Base-by-base conservation (phyloP, 2,329 filamentous ascomycete genomes). In the Microsporum canis region DNA sequence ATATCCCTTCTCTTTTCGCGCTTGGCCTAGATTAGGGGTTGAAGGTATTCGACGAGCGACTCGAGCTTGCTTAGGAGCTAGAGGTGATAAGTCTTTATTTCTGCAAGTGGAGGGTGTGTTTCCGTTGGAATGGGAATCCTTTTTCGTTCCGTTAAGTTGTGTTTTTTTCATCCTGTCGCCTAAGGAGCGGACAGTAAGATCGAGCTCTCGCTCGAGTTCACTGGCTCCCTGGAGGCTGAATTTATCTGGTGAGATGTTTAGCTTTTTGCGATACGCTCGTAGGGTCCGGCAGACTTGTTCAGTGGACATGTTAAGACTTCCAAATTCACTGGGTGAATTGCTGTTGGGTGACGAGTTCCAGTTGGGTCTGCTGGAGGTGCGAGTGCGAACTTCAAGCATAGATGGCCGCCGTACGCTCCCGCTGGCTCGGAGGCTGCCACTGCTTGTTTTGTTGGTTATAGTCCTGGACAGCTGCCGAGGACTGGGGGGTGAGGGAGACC, bases 191-290 rank as follows among this genome's bases (percentile, higher is more conserved):
- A 75, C 68, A 0, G 75, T 76, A 17, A 76, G 69, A 17, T 77
- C 77, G 10, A 86, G 73, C 68, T 86, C 84, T 27, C 77, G 75
- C 65, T 85, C 81, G 1, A 86, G 72, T 60, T 84, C 82, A 58
- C 76, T 76, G 1, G 79, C 74, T 1, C 77, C 71, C 45, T 82
- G 77, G 31, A 83, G 70, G 57, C 49, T 59, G 23, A 34, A 49
- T 8, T 70, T 71, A 27, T 82, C 79, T 0, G 70, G 75, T 33
- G 76, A 77, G 4, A 75, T 75, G 17, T 77, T 75, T 2, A 85
- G 75, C 62, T 82, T 82, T 68, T 83, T 84, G 17, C 83, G 76
- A 66, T 84, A 86, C 0, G 79, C 77, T 53, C 79, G 78, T 3
- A 86, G 72, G 5, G 79, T 81, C 41, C 81, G 78, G 67, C 80